Percentiles rank a stretch among this genome's conserved stretches.
Evolutionary conservation across 371 early-diverging fungal genomes (phyloP).

Genomic region (Spraguea lophii): DNA sequence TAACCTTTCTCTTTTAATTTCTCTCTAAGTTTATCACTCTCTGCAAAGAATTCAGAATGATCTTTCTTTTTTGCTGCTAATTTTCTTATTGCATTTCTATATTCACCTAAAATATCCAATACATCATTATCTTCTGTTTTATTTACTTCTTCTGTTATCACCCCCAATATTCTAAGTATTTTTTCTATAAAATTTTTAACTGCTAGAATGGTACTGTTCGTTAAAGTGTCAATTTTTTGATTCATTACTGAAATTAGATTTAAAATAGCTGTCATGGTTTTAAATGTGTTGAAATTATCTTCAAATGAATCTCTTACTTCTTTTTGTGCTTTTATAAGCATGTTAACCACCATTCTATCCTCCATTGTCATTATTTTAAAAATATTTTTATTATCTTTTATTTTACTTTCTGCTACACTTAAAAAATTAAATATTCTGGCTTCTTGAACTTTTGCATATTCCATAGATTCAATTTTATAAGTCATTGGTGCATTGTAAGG

Average conservation of each 20-base stretch:
- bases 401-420: slow-evolving; percentile 48
- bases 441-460: slow-evolving; percentile 63
- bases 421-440: slow-evolving; percentile 51
- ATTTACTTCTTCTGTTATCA: not conserved
- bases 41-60: slow-evolving; percentile 17
- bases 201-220: not conserved
- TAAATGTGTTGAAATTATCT: slow-evolving; percentile 75
- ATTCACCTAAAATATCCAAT: slow-evolving; percentile 21
- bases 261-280: slow-evolving; percentile 57
- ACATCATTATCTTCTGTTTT: slow-evolving; percentile 1
- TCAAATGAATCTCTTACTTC: slow-evolving; percentile 61
- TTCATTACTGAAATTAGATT: slow-evolving; percentile 60
- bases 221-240: slow-evolving; percentile 9
- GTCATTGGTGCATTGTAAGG: slow-evolving; percentile 72
- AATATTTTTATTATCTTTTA: not conserved
- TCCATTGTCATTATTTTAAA: not conserved
- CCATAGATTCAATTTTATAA: slow-evolving; percentile 60
- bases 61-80: slow-evolving; percentile 15
- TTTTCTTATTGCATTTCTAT: slow-evolving; percentile 33
- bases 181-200: slow-evolving; percentile 17
- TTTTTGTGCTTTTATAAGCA: slow-evolving; percentile 3
- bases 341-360: slow-evolving; percentile 4
- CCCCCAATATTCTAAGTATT: slow-evolving; percentile 29
- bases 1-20: slow-evolving; percentile 24
- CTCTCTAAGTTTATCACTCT: slow-evolving; percentile 39